A percentile compares a stretch with the other conserved stretches of the same genome.
Evolutionary conservation across 345 rosid genomes (phyloP).

Genomic region (Mercurialis annua): DNA sequence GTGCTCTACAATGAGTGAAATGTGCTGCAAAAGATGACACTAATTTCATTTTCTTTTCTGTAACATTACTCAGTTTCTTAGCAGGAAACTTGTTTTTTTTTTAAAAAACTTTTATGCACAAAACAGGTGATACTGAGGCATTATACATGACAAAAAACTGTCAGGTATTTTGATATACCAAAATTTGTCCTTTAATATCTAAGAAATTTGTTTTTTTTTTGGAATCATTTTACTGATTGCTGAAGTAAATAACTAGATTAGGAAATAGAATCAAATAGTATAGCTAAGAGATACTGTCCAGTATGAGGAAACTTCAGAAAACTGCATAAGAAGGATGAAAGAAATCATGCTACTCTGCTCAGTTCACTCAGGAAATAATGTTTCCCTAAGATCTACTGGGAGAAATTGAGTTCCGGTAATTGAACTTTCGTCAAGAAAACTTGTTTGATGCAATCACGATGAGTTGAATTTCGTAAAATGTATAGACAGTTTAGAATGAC

Average conservation of each 20-base stretch:
- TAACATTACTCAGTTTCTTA: no score
- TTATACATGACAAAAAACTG: no score
- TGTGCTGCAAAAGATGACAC: background rate
- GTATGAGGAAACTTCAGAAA: background rate
- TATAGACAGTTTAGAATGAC: no score
- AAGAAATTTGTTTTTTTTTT: background rate
- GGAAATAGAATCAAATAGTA: background rate
- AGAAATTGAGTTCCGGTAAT: background rate
- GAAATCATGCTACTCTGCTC: background rate
- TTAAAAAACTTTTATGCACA: background rate
- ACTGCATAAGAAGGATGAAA: background rate
- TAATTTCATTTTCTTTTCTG: background rate
- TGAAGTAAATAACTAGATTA: background rate
- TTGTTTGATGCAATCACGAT: background rate
- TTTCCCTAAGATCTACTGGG: background rate
- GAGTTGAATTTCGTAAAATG: background rate
- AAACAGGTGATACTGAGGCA: no score
- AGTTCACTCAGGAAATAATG: background rate
- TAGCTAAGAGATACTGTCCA: background rate
- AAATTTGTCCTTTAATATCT: no score
- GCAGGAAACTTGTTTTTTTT: background rate
- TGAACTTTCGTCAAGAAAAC: background rate
- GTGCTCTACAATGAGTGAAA: background rate
- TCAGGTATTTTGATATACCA: no score
- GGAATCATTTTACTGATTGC: background rate